Evolutionary conservation across 345 rosid species (phyloP), one percentile per base, ranked within the genome.

Genomic region (Gossypium raimondii): DNA sequence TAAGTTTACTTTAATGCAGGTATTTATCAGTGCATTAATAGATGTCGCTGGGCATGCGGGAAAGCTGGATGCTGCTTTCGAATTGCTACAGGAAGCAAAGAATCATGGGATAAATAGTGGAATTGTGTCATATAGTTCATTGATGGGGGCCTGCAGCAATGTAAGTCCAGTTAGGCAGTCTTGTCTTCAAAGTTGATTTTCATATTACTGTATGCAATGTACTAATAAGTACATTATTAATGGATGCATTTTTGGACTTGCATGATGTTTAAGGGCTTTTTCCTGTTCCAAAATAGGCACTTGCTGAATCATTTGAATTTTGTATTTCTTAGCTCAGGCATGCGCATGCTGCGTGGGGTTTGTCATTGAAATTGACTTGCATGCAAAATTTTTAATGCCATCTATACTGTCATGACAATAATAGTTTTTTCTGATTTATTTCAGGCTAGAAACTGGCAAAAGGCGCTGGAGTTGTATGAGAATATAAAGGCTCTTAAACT

Each of bases 101-200:
- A 79, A 74, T 77, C 84, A 82, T 72, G 93, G 93, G 78, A 81
- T 80, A 69, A 87, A 58, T 72, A 81, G 82, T 81, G 97, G 97
- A 81, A 87, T 87, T 52, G 73, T 94, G 81, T 77, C 93, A 78
- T 94, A 92, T 78, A 92, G 98, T 86, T 91, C 98, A 70, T 82
- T 94, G 83, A 94, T 94, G 98, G 98, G 98, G 83, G 97, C 98
- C 82, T 92, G 97, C 86, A 81, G 93, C 84, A 90, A 92, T 82
- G 98, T 94, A 87, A 73, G 97, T 84, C 62, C 75, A 62, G 69
- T 76, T 67, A 77, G 66, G 24, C 69, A 25, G 67, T 73, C 67
- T 48, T 73, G 24, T 61, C 20, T 27, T 27, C 11, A 62, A 61
- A 61, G 50, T 73, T 73, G 76, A 48, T 73, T 57, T 29, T 5